Evolutionary conservation across 331 rosid genomes (phyloP), one percentile per base, ranked within the genome.

Genomic region (Pyrus hybrid): DNA sequence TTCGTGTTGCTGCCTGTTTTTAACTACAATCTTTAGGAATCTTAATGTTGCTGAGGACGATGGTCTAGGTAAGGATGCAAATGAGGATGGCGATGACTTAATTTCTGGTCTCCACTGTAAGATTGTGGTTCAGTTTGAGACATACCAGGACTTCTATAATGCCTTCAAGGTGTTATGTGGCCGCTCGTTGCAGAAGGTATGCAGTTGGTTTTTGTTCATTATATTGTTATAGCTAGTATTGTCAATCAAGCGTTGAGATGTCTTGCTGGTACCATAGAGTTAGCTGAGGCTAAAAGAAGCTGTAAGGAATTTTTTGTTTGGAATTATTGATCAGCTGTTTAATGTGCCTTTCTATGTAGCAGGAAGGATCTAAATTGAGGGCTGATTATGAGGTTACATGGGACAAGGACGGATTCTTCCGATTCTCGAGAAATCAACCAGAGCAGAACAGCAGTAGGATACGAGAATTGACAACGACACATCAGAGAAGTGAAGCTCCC

Each of bases 71-170:
- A 87, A 92, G 88, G 91, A 88, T 77, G 88, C 77, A 49, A 71
- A 81, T 21, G 90, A 90, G 79, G 97, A 87, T 37, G 80, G 80
- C 65, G 86, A 23, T 51, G 88, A 79, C 80, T 74, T 94, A 78
- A 89, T 90, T 79, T 84, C 93, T 3, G 97, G 97, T 68, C 93
- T 94, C 69, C 90, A 87, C 81, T 94, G 97, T 85, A 94, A 87
- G 89, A 84, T 94, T 74, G 89, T 91, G 66, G 96, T 90, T 84
- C 99, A 94, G 88, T 94, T 90, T 25, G 99, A 92, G 80, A 92
- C 83, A 65, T 81, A 81, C 86, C 76, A 57, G 81, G 97, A 92
- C 82, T 94, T 90, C 83, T 84, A 73, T 47, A 87, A 90, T 83
- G 91, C 97, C 47, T 67, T 94, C 78, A 90, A 80, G 80, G 92